phyloP scores from a whole-genome alignment of 768 basidiomycete genomes.

The button mushroom (Agaricus bisporus) region DNA sequence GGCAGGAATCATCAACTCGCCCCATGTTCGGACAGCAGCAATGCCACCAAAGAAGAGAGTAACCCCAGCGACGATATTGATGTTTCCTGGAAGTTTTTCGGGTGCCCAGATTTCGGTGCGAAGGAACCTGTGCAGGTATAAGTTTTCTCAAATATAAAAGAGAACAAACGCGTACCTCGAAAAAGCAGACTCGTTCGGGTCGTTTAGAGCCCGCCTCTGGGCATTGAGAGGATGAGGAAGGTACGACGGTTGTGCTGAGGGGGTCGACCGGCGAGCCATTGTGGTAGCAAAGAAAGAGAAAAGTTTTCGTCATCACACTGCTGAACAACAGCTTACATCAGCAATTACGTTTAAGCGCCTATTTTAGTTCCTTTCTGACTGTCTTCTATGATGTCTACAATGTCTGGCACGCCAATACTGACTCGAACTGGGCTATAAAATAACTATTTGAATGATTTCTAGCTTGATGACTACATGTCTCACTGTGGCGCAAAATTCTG shows the following conservation, averaged over 20 bases:
- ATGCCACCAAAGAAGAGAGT: conserved; percentile 68
- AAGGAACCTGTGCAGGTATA: conserved; percentile 28
- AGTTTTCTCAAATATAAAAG: conserved; percentile 16
- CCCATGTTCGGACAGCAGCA: conserved; percentile 67
- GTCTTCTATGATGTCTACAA: too few species aligned
- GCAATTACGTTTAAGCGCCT: not conserved
- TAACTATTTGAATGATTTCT: too few species aligned
- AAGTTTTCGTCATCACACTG: conserved; percentile 5
- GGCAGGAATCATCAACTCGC: conserved; percentile 68
- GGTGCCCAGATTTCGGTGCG: conserved; percentile 65
- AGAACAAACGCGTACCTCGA: conserved; percentile 26
- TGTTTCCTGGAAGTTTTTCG: conserved; percentile 70
- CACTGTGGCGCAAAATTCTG: not conserved
- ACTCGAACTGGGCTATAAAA: too few species aligned
- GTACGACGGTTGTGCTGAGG: conserved; percentile 49
- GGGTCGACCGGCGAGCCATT: conserved; percentile 67
- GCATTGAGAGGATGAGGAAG: conserved; percentile 41
- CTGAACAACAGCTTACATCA: not conserved
- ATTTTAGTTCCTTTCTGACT: too few species aligned
- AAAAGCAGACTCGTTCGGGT: conserved; percentile 61
- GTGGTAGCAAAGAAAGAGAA: conserved; percentile 10
- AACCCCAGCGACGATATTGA: conserved; percentile 62
- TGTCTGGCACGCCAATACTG: too few species aligned
- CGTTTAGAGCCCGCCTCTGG: conserved; percentile 33
- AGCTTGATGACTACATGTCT: not conserved